Evolutionary conservation across 2,329 filamentous ascomycete species (phyloP), one percentile per base, ranked within the genome.

Genomic region (Diaporthe sp.): DNA sequence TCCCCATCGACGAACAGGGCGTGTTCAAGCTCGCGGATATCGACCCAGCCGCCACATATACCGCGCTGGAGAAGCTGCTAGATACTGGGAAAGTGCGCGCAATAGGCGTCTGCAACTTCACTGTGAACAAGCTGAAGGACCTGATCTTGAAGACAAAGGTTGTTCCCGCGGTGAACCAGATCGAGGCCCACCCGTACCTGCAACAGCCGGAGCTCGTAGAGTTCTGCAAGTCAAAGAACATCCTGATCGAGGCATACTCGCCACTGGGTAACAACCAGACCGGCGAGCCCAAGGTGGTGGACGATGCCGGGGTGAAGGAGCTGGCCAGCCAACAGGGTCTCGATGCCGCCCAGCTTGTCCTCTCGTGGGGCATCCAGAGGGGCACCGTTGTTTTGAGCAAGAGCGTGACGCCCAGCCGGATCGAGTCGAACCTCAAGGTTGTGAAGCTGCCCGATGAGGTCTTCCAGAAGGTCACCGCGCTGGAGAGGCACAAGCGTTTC

Each of bases 181-280:
- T 94, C 77, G 92, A 94, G 82, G 91, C 91, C 71, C 92, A 94
- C 82, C 91, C 92, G 2, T 93, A 92, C 79, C 86, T 94, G 15
- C 92, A 93, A 81, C 92, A 91, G 81, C 84, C 85, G 2, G 85
- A 89, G 25, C 84, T 94, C 39, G 82, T 92, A 10, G 84, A 88
- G 20, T 91, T 88, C 82, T 91, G 88, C 84, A 83, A 88, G 72
- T 82, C 86, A 78, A 89, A 92, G 82, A 86, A 86, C 76, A 93
- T 94, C 77, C 85, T 90, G 76, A 82, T 93, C 63, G 89, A 90
- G 79, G 91, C 91, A 6, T 93, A 93, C 83, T 92, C 90, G 55
- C 92, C 92, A 5, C 88, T 93, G 31, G 92, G 88, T 20, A 90
- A 90, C 83, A 91, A 70, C 65, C 65, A 70, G 65, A 68, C 63